Evolutionary conservation across 495 filamentous ascomycete species (phyloP), one percentile per base, ranked within the genome.

Genomic region (Lindgomyces ingoldianus): DNA sequence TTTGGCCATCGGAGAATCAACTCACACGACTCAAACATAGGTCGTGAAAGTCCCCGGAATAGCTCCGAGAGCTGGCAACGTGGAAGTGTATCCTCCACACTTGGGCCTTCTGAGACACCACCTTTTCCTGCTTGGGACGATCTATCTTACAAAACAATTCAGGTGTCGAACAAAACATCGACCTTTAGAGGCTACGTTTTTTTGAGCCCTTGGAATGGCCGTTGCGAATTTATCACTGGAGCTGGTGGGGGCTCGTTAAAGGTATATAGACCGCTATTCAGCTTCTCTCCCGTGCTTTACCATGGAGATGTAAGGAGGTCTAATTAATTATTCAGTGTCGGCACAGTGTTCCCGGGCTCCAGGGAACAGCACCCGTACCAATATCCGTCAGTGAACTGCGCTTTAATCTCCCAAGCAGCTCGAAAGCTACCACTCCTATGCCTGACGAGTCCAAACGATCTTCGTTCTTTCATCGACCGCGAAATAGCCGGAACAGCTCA

Each of bases 141-240:
- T 24, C 57, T 63, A 44, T n/a, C 33, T 10, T 58, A 65, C 41
- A 59, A 44, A 25, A 57, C 57, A 8, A 62, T 60, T 6, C 62
- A 51, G 26, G 19, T 52, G 1, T 54, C 55, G 2, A 62, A 74
- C 44, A 50, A 47, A 29, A 49, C 44, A 44, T 62, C 64, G 9
- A 57, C 58, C 49, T 68, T 62, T 10, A 78, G 77, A 46, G 80
- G 78, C 6, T 89, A 87, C 74, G 75, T 84, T 12, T 95, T 96
- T 73, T 71, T 80, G 41, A 91, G 87, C n/a, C 92, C 91, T 0
- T 96, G 92, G 92, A 82, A 89, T 56, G 89, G 91, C 18, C 81
- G 79, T 25, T 96, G 92, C 76, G 89, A 92, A 54, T 96, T 96
- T 74, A 77, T 82, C 4, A 91, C 89, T 3, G 87, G 89, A 60